Percentiles rank a stretch among this genome's conserved stretches.
Evolutionary conservation across 768 basidiomycete genomes (phyloP).

Genomic region (Rhodotorula kratochvilovae): DNA sequence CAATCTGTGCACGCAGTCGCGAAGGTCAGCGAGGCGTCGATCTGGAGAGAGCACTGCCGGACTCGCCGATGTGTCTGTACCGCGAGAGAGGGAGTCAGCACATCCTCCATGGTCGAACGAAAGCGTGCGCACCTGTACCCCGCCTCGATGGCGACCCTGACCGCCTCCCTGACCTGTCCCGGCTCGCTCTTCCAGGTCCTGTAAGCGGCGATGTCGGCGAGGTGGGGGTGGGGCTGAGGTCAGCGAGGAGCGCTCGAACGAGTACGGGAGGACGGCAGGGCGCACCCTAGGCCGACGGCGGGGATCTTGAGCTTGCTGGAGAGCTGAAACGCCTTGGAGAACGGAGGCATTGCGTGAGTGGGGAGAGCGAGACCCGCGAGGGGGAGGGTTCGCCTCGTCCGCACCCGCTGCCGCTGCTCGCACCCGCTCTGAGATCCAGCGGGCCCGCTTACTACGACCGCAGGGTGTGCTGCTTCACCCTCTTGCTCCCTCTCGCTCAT

Average conservation of each 20-base stretch:
- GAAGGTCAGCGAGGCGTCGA: background rate
- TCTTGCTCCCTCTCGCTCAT: no score
- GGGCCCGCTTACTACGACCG: no score
- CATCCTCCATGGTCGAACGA: no score
- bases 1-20: conserved; percentile 57
- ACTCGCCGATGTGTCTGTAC: conserved; percentile 46
- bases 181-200: conserved; percentile 33
- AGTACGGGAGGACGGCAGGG: no score
- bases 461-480: no score
- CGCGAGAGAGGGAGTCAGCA: no score
- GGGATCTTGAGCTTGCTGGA: conserved; percentile 24
- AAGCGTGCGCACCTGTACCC: conserved; percentile 55
- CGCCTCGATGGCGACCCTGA: conserved; percentile 56
- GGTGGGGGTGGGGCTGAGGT: background rate
- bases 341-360: conserved; percentile 8
- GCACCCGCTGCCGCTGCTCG: no score
- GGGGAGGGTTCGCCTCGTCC: no score
- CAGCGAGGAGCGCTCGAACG: no score
- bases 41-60: no score
- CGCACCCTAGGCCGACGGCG: conserved; percentile 32
- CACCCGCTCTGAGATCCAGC: no score
- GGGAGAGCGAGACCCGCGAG: background rate
- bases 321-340: conserved; percentile 1
- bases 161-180: conserved; percentile 22
- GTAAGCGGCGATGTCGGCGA: background rate